Evolutionary conservation across 2,329 filamentous ascomycete species (phyloP).

Genomic region (Ceratocystis eucalypticola): DNA sequence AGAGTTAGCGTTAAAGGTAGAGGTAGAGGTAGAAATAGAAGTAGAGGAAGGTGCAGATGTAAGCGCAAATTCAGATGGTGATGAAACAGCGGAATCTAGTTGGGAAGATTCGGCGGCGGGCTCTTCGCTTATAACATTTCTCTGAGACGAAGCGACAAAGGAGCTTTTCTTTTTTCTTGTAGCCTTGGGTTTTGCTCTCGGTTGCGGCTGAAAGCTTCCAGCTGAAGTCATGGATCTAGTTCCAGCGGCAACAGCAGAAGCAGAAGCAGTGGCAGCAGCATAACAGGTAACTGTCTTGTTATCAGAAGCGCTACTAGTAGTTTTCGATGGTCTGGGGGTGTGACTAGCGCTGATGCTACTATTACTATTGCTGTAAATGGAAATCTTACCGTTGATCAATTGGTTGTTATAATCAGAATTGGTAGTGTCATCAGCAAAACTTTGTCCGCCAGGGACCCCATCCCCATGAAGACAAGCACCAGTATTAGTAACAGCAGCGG

Average conservation of each 20-base stretch:
- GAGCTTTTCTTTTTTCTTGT: not conserved
- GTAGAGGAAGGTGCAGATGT: not conserved
- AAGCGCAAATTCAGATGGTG: constrained; percentile 4
- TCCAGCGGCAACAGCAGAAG: not conserved
- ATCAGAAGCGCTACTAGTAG: not conserved
- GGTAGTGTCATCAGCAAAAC: not conserved
- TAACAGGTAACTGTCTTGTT: not conserved
- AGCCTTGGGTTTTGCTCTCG: constrained; percentile 1
- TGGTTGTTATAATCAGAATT: not conserved
- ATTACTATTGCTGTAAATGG: not conserved
- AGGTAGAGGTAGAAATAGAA: not conserved
- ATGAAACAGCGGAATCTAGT: constrained; percentile 10
- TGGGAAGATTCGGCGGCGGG: constrained; percentile 4
- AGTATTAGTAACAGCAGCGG: not conserved
- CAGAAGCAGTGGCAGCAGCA: not conserved
- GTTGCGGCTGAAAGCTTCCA: constrained; percentile 1
- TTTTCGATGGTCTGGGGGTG: not conserved
- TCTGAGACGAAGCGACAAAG: constrained; percentile 8
- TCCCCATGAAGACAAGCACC: not conserved
- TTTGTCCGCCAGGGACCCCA: not conserved
- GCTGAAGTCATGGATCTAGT: constrained; percentile 1
- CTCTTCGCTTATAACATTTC: constrained; percentile 18
- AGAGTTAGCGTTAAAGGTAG: not conserved
- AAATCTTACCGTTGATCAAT: not conserved
- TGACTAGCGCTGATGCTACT: not conserved